Percentiles rank a stretch among this genome's conserved stretches.
Evolutionary conservation across 1,284 basidiomycete species (phyloP).

Genomic region (Sanguinoderma infundibulare): DNA sequence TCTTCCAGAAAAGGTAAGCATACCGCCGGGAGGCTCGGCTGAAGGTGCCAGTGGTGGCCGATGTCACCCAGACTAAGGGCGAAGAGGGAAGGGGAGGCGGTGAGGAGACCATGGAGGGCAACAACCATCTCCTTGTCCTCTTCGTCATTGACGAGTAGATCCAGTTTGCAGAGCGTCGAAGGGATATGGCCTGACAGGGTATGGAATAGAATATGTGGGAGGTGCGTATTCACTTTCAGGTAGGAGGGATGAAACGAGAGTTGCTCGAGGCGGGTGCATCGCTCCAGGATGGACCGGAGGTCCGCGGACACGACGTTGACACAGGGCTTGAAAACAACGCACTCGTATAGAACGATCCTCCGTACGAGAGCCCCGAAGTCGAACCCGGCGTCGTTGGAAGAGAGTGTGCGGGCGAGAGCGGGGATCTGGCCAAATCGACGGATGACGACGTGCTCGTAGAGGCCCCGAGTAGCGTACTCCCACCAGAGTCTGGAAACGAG

Average conservation of each 20-base stretch:
- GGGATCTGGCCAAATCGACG: slow-evolving; percentile 10
- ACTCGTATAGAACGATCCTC: neutral
- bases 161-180: neutral
- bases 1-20: neutral
- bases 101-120: neutral
- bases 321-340: neutral
- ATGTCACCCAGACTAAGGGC: neutral
- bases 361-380: neutral
- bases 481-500: slow-evolving; percentile 9
- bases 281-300: neutral
- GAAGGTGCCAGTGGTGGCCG: neutral
- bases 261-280: neutral
- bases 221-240: neutral
- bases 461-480: slow-evolving; percentile 3
- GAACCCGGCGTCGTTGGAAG: neutral
- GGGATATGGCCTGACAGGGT: neutral
- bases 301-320: neutral
- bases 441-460: slow-evolving; percentile 14
- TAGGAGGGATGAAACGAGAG: neutral
- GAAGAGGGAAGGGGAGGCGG: neutral
- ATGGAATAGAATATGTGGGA: neutral
- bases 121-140: neutral
- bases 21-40: neutral
- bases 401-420: slow-evolving; percentile 9
- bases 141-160: neutral